Conservation (phyloP, 2,329 filamentous ascomycete species). For the Penicillium crustosum region DNA sequence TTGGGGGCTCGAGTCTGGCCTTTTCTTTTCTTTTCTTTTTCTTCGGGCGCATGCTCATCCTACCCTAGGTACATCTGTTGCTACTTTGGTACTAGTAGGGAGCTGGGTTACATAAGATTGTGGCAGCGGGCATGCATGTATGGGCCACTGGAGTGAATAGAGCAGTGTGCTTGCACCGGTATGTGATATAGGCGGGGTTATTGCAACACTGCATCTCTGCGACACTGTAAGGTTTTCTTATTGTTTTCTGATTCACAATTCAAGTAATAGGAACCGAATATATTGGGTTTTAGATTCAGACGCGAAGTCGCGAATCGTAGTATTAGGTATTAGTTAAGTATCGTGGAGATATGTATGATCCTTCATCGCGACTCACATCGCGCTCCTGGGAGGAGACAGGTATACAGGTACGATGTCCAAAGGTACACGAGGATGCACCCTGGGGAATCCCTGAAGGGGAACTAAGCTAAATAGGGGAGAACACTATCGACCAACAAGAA, state of each 20-base stretch:
- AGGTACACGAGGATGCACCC: slow-evolving; percentile 5
- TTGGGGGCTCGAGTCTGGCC: not conserved
- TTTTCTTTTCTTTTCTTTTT: not conserved
- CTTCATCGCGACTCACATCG: slow-evolving; percentile 11
- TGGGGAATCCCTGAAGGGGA: slow-evolving; percentile 2
- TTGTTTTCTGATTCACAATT: not conserved
- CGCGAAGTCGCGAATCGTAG: slow-evolving; percentile 2
- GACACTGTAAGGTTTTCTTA: slow-evolving; percentile 8
- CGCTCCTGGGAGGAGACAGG: not conserved
- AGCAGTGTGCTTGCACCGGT: slow-evolving; percentile 7
- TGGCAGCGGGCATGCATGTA: not conserved
- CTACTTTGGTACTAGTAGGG: not conserved
- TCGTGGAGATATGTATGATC: not conserved
- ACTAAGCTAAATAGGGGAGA: not conserved
- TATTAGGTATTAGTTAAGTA: not conserved
- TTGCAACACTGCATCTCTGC: slow-evolving; percentile 8
- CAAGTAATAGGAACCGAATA: not conserved
- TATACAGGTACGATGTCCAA: not conserved
- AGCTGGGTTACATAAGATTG: slow-evolving; percentile 4
- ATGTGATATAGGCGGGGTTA: slow-evolving; percentile 11
- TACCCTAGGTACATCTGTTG: not conserved
- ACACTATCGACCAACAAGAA: not conserved
- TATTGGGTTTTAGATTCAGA: not conserved
- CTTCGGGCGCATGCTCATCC: not conserved
- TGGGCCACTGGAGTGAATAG: not conserved